A percentile compares a stretch with the other conserved stretches of the same genome.
Conservation (phyloP, 495 filamentous ascomycete species). For the Penicillium cinerascens region DNA sequence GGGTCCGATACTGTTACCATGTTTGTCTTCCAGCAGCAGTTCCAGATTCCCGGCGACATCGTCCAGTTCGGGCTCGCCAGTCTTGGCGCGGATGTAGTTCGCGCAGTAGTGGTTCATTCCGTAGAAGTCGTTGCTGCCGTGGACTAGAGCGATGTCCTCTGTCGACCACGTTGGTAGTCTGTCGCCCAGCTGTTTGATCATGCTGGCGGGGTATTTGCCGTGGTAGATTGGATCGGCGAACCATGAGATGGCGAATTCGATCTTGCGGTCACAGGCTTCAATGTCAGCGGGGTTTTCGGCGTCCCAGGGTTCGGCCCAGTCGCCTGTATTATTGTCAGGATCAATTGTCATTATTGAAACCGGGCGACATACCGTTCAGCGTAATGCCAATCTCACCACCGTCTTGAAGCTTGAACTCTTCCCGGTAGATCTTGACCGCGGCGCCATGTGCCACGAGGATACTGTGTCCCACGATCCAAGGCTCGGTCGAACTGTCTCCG, state of each 20-base stretch:
- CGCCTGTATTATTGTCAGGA: constrained; percentile 41
- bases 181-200: constrained; percentile 68
- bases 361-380: constrained; percentile 42
- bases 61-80: constrained; percentile 50
- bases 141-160: constrained; percentile 63
- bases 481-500: constrained; percentile 48
- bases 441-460: constrained; percentile 48
- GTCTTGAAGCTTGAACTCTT: constrained; percentile 46
- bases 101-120: constrained; percentile 85
- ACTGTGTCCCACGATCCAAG: constrained; percentile 50
- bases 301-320: constrained; percentile 56
- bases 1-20: constrained; percentile 64
- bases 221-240: constrained; percentile 72
- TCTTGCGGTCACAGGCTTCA: constrained; percentile 49
- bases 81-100: constrained; percentile 74
- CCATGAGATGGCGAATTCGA: constrained; percentile 56
- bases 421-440: constrained; percentile 50
- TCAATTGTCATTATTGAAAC: background rate
- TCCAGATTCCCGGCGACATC: constrained; percentile 72
- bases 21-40: constrained; percentile 62
- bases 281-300: constrained; percentile 46
- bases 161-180: constrained; percentile 62
- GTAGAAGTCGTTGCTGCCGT: constrained; percentile 78
- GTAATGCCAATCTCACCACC: constrained; percentile 53
- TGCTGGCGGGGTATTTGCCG: constrained; percentile 71